A percentile compares a stretch with the other conserved stretches of the same genome.
Conservation (phyloP, 2,329 filamentous ascomycete species). For the Thielaviopsis cerberus region DNA sequence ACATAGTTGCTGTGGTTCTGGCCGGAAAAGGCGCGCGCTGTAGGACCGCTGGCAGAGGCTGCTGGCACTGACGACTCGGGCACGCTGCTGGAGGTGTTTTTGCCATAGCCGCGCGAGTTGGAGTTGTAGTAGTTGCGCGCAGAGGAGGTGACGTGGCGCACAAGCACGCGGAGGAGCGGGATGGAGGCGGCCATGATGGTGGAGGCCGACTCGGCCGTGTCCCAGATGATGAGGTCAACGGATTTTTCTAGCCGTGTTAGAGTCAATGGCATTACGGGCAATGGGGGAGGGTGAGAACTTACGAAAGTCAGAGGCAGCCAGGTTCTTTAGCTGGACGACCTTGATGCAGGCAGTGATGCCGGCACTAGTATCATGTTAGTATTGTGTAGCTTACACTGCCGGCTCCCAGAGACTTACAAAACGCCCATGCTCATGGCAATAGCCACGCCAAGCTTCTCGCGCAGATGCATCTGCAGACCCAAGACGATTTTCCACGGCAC, state of each 20-base stretch:
- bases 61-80: not conserved
- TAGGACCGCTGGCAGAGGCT: not conserved
- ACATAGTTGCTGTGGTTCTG: not conserved
- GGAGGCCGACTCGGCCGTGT: slow-evolving; percentile 11
- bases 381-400: not conserved
- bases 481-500: slow-evolving; percentile 16
- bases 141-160: slow-evolving; percentile 12
- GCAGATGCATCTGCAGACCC: slow-evolving; percentile 16
- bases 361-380: not conserved
- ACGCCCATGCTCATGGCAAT: slow-evolving; percentile 16
- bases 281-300: not conserved
- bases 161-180: slow-evolving; percentile 14
- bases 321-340: not conserved
- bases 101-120: not conserved
- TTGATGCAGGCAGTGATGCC: slow-evolving; percentile 10
- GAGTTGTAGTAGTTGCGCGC: not conserved
- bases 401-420: slow-evolving; percentile 13
- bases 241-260: not conserved
- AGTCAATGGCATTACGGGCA: too few relatives aligned
- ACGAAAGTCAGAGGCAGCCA: slow-evolving; percentile 6
- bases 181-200: slow-evolving; percentile 15
- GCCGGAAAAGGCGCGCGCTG: not conserved
- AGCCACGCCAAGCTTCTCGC: slow-evolving; percentile 16
- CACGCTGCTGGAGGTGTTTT: not conserved
- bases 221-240: slow-evolving; percentile 12